Evolutionary conservation across 768 basidiomycete genomes (phyloP).

Genomic region (Podaxis carcinomalis): DNA sequence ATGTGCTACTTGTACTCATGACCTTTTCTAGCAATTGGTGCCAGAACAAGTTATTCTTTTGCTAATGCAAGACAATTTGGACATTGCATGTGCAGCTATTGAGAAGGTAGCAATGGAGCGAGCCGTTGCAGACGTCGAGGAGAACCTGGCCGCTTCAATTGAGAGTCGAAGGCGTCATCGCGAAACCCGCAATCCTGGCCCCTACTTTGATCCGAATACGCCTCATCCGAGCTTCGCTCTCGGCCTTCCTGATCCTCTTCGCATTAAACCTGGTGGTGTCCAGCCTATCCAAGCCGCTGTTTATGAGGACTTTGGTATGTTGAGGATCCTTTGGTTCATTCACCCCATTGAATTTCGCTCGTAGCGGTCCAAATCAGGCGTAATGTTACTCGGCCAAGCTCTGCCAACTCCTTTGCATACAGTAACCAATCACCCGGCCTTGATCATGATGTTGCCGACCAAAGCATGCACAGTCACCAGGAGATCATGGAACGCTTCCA

Average conservation of each 20-base stretch:
- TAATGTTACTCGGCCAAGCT: slow-evolving; percentile 61
- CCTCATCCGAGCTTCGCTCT: slow-evolving; percentile 64
- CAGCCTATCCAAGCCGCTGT: slow-evolving; percentile 80
- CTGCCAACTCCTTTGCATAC: slow-evolving; percentile 60
- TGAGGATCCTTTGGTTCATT: neutral
- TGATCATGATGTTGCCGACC: slow-evolving; percentile 41
- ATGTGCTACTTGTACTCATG: neutral
- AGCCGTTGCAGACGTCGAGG: slow-evolving; percentile 89
- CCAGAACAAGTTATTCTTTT: slow-evolving; percentile 76
- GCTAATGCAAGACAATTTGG: slow-evolving; percentile 88
- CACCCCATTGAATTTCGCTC: neutral
- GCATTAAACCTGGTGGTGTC: slow-evolving; percentile 80
- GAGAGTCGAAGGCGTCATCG: slow-evolving; percentile 82
- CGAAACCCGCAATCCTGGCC: slow-evolving; percentile 63
- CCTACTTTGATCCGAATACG: slow-evolving; percentile 88
- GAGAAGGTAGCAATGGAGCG: slow-evolving; percentile 98
- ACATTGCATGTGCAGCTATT: slow-evolving; percentile 89
- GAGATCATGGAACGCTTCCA: slow-evolving; percentile 78
- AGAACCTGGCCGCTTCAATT: slow-evolving; percentile 78
- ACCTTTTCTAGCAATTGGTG: slow-evolving; percentile 52
- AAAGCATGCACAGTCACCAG: slow-evolving; percentile 55
- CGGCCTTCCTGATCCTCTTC: slow-evolving; percentile 82
- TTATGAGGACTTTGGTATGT: slow-evolving; percentile 89
- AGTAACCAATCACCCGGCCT: slow-evolving; percentile 54
- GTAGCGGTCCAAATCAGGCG: slow-evolving; percentile 31